Evolutionary conservation across 257 asterid genomes (phyloP), one percentile per base, ranked within the genome.

Genomic region (Jacaranda mimosifolia): DNA sequence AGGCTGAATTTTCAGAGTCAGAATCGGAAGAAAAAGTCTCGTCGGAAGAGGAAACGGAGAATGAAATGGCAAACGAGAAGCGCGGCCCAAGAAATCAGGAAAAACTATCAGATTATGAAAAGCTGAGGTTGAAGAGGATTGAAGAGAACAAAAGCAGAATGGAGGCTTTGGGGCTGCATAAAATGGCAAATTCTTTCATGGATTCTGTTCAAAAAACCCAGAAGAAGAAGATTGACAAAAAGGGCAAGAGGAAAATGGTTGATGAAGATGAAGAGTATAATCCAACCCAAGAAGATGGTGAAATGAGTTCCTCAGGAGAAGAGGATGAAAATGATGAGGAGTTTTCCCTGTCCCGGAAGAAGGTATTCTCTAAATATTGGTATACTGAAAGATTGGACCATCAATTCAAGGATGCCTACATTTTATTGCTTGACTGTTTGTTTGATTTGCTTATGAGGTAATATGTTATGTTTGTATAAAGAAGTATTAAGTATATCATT

Each of bases 201-300:
- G 85, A 80, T 49, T 80, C 92, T 51, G 76, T 83, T 74, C 81
- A 55, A 12, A 85, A 87, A 77, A 0, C 82, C 53, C 79, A 79
- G 56, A 89, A 86, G 11, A 88, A 68, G 82, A 70, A 46, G 12
- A 64, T 10, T 59, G 91, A 79, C 36, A 80, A 64, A 69, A 91
- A 86, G 87, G 95, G 94, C 18, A 94, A 90, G 87, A 82, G 68
- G 52, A 86, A 85, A 77, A 70, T 82, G 75, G 84, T 14, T 43
- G 89, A 89, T 43, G 98, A 90, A 72, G 98, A 92, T 65, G 98
- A 95, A 58, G 99, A 94, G 73, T 93, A 94, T 63, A 83, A 78
- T 59, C 97, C 98, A 13, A 79, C 83, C 15, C 85, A 86, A 58
- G 91, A 81, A 10, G 89, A 86, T 36, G 91, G 86, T 38, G 91